Evolutionary conservation across 306 rosid genomes (phyloP).

Genomic region (Inga oerstediana): DNA sequence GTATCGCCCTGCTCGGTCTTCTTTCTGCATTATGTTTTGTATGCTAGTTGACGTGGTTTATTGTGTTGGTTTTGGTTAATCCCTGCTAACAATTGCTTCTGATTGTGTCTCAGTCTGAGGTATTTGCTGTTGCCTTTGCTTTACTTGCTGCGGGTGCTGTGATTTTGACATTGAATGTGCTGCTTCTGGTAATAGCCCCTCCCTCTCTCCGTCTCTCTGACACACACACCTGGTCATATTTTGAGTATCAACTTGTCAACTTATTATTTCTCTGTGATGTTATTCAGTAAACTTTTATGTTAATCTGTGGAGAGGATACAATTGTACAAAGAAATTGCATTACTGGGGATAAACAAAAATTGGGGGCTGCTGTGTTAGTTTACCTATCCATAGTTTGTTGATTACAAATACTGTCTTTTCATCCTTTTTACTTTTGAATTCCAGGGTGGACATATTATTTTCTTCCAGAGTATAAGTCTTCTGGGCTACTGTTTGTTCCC

Average conservation of each 20-base stretch:
- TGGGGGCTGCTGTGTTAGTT: background rate
- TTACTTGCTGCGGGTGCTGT: constrained; percentile 97
- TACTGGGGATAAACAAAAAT: constrained; percentile 1
- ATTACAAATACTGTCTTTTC: constrained; percentile 14
- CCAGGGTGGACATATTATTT: constrained; percentile 97
- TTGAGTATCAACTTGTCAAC: constrained; percentile 14
- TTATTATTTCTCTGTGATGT: constrained; percentile 10
- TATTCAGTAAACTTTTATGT: background rate
- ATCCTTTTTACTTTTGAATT: constrained; percentile 24
- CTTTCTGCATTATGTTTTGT: background rate
- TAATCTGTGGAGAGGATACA: constrained; percentile 16
- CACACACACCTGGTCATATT: constrained; percentile 12
- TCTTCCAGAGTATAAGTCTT: constrained; percentile 97
- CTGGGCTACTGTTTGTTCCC: constrained; percentile 98
- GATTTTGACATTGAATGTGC: constrained; percentile 90
- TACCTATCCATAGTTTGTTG: background rate
- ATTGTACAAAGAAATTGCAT: background rate
- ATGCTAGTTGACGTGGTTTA: background rate
- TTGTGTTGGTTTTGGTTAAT: constrained; percentile 5
- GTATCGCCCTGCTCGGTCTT: background rate
- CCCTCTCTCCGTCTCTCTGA: constrained; percentile 36
- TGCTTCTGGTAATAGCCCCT: constrained; percentile 77
- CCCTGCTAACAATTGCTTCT: constrained; percentile 30
- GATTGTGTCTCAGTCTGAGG: constrained; percentile 75
- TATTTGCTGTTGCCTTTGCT: constrained; percentile 97